A percentile compares a stretch with the other conserved stretches of the same genome.
These are phyloP conservation scores for Colletotrichum kahawae DNA, from an alignment of 2,329 filamentous ascomycete genomes.

Conservation along the genomic window DNA sequence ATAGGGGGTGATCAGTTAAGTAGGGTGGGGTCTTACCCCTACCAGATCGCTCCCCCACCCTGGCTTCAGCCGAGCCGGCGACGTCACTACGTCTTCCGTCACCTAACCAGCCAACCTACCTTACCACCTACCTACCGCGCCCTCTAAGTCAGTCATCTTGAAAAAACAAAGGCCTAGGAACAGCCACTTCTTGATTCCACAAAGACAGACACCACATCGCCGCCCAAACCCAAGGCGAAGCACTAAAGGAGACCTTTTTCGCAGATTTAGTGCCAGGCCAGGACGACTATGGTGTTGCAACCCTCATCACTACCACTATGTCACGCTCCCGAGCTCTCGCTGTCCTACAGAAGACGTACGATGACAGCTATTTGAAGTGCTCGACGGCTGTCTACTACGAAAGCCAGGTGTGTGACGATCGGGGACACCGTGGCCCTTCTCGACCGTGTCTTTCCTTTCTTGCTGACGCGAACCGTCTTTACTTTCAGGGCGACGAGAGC, in stretches of 20 bases:
- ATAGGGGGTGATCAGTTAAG: too few relatives aligned
- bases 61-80: background rate
- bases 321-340: conserved; percentile 63
- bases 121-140: background rate
- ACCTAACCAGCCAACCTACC: background rate
- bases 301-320: conserved; percentile 42
- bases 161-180: background rate
- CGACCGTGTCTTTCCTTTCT: conserved; percentile 8
- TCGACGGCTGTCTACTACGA: conserved; percentile 98
- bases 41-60: background rate
- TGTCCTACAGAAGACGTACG: conserved; percentile 94
- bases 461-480: background rate
- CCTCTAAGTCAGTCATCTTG: background rate
- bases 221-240: background rate
- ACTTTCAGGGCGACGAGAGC: conserved; percentile 78
- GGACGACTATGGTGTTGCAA: conserved; percentile 14
- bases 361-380: conserved; percentile 93
- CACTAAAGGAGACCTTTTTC: background rate
- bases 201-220: background rate
- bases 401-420: conserved; percentile 70
- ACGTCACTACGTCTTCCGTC: conserved; percentile 8
- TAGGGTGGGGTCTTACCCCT: too few relatives aligned
- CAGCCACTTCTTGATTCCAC: background rate
- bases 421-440: background rate
- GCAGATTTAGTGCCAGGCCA: background rate